Evolutionary conservation across 495 filamentous ascomycete genomes (phyloP), one percentile per base, ranked within the genome.

Genomic region (Penicillium robsamsonii): DNA sequence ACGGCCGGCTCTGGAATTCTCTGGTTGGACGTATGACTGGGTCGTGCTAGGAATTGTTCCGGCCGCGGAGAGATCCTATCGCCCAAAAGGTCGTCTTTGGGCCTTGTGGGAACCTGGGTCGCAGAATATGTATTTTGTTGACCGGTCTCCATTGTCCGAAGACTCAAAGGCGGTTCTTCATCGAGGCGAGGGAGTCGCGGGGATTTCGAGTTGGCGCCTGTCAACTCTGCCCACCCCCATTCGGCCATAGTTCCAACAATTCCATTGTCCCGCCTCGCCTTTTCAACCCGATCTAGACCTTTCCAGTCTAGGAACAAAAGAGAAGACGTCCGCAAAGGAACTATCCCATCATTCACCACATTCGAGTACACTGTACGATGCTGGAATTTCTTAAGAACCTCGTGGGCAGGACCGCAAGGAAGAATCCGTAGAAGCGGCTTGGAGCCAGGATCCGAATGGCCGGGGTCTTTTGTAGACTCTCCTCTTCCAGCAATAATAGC

Each of bases 281-380:
- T 98, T 61, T 97, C 91, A 5, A 97, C 94, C 24, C 90, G 85
- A 22, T 88, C 92, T 8, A 98, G 77, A 0, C 94, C 94, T 70
- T 89, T 88, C 94, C 94, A 98, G 67, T 98, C 94, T 7, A 98
- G 80, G 62, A 97, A 98, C n/a, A 97, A 77, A 15, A 98, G 77
- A 70, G 92, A 97, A 48, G 95, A 97, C 12, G 94, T 98, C 11
- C 95, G 83, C 37, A 97, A 69, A 2, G 94, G 94, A 7, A 98
- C 94, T 66, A 98, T 97, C 3, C 94, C 94, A 73, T 98, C 94
- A 71, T 98, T 98, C 42, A 98, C 95, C 27, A 97, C 91, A 64
- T 98, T 98, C 2, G 92, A 96, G 67, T 98, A 98, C 1, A 97
- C 79, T 0, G 94, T 98, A 17, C 95, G 80, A 65, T 94, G 96